Percentiles rank a stretch among this genome's conserved stretches.
Conservation (phyloP, 441 rosid genomes). For the Brassica balearica region DNA sequence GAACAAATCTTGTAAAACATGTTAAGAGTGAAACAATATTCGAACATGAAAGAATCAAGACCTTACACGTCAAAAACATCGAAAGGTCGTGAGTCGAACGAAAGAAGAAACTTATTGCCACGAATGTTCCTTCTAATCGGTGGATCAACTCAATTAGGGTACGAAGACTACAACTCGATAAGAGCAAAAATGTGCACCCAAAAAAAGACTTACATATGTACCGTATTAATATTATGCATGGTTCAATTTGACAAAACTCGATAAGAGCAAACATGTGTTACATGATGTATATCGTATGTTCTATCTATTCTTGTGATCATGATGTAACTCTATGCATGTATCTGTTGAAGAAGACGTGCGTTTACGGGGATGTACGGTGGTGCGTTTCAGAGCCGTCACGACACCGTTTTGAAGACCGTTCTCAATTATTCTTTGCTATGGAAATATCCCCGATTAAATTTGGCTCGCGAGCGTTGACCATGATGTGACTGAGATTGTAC, state of each 20-base stretch:
- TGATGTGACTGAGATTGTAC: constrained; percentile 35
- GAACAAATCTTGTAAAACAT: constrained; percentile 2
- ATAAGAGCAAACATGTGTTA: constrained; percentile 3
- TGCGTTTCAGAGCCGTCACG: constrained; percentile 46
- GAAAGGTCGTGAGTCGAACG: not conserved
- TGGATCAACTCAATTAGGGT: constrained; percentile 26
- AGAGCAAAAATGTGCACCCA: constrained; percentile 8
- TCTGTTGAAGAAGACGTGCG: constrained; percentile 36
- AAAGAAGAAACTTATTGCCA: constrained; percentile 19
- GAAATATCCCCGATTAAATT: constrained; percentile 17
- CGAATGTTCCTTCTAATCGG: constrained; percentile 19
- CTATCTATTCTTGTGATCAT: constrained; percentile 15
- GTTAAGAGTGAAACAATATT: not conserved
- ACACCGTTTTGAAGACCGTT: constrained; percentile 34
- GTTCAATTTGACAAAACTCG: constrained; percentile 14
- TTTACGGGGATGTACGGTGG: constrained; percentile 34
- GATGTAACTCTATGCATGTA: constrained; percentile 5
- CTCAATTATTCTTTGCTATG: constrained; percentile 19
- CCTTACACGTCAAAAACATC: not conserved
- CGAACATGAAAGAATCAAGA: constrained; percentile 16
- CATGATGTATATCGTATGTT: constrained; percentile 4
- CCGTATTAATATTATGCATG: constrained; percentile 11
- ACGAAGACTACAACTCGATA: constrained; percentile 13
- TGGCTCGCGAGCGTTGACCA: constrained; percentile 31
- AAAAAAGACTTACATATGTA: not conserved